Evolutionary conservation across 1,284 basidiomycete genomes (phyloP).

Genomic region (Trichosporon sp.): DNA sequence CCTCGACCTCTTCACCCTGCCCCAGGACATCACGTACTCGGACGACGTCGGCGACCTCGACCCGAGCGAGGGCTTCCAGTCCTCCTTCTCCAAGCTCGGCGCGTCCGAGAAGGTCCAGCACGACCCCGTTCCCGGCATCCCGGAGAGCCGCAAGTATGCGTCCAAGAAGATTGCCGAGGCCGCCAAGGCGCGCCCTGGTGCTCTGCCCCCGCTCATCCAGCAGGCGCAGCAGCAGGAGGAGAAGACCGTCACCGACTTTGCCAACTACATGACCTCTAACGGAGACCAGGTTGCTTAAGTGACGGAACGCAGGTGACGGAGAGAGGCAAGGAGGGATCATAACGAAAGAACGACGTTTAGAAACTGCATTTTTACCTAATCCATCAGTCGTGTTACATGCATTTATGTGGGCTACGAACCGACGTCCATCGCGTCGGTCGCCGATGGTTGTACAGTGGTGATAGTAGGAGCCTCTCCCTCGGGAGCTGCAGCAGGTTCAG

Average conservation of each 20-base stretch:
- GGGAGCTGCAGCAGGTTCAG: neutral
- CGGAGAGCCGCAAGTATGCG: slow-evolving; percentile 56
- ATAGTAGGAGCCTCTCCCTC: neutral
- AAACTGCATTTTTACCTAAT: slow-evolving; percentile 7
- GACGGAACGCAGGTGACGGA: neutral
- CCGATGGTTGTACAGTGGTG: neutral
- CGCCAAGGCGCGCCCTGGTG: slow-evolving; percentile 52
- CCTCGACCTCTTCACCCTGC: slow-evolving; percentile 73
- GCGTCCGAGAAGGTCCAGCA: slow-evolving; percentile 63
- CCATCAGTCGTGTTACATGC: slow-evolving; percentile 23
- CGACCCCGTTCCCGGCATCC: slow-evolving; percentile 57
- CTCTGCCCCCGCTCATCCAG: slow-evolving; percentile 49
- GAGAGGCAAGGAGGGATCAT: too few species aligned
- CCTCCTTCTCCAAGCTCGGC: slow-evolving; percentile 85
- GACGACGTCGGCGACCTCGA: slow-evolving; percentile 66
- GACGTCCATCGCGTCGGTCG: slow-evolving; percentile 21
- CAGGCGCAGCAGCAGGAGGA: slow-evolving; percentile 36
- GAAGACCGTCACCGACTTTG: slow-evolving; percentile 41
- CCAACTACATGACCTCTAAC: slow-evolving; percentile 50
- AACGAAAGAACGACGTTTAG: neutral
- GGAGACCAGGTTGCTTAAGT: slow-evolving; percentile 31
- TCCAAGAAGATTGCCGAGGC: slow-evolving; percentile 49
- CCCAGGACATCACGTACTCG: slow-evolving; percentile 65
- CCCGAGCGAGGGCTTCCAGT: slow-evolving; percentile 92
- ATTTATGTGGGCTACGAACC: slow-evolving; percentile 19